Conservation (phyloP, 495 filamentous ascomycete genomes). For the Apiosordaria backusii region DNA sequence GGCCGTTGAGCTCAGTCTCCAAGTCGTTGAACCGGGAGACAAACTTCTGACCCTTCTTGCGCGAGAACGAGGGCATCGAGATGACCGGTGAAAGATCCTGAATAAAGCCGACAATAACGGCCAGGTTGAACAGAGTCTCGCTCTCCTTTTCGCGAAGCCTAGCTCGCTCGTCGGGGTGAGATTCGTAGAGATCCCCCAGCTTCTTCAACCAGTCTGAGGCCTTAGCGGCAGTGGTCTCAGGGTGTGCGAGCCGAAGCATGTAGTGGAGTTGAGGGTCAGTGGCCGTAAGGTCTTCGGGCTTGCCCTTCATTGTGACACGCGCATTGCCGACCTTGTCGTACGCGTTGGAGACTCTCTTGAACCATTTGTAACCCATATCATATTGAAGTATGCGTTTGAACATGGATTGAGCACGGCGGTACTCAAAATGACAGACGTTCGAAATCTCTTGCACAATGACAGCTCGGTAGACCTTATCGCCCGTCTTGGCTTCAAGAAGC, state of each 20-base stretch:
- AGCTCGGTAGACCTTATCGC: constrained; percentile 24
- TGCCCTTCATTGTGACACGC: constrained; percentile 31
- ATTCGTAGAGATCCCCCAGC: constrained; percentile 23
- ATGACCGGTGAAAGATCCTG: constrained; percentile 24
- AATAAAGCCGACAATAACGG: constrained; percentile 29
- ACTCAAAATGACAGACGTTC: constrained; percentile 40
- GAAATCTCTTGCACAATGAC: constrained; percentile 36
- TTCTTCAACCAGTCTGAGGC: constrained; percentile 29
- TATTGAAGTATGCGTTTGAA: constrained; percentile 35
- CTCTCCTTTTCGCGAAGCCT: constrained; percentile 22
- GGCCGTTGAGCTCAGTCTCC: constrained; percentile 25
- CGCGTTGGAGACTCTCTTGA: constrained; percentile 31
- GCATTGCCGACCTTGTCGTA: constrained; percentile 30
- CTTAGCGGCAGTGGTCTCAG: constrained; percentile 17
- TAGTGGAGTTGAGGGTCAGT: constrained; percentile 29
- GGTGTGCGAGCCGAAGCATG: constrained; percentile 35
- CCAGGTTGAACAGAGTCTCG: constrained; percentile 28
- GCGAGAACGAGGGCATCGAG: constrained; percentile 26
- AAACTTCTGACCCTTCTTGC: constrained; percentile 32
- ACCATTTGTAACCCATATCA: constrained; percentile 26
- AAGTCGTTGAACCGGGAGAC: constrained; percentile 27
- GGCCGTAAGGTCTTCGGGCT: constrained; percentile 26
- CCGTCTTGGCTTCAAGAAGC: constrained; percentile 12
- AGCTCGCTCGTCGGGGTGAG: constrained; percentile 14
- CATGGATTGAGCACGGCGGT: constrained; percentile 24